phyloP scores from a whole-genome alignment of 306 rosid genomes.

The Fagus sylvatica region DNA sequence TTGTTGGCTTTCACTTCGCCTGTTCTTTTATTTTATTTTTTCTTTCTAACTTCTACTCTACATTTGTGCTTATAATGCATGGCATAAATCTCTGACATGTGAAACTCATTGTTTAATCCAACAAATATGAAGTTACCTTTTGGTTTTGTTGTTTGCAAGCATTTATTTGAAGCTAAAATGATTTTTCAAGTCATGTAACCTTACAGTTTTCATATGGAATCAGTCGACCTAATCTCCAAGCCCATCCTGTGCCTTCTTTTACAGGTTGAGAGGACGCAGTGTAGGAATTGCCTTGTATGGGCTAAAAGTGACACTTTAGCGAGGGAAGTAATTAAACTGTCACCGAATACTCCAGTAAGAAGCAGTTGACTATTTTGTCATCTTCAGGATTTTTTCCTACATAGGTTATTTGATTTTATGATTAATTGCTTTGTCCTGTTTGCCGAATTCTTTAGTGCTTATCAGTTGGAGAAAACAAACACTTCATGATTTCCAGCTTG shows the following conservation, averaged over 20 bases:
- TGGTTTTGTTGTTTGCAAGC: slow-evolving; percentile 3
- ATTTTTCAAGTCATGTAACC: slow-evolving; percentile 11
- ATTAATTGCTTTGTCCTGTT: background rate
- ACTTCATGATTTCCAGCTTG: background rate
- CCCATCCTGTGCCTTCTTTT: slow-evolving; percentile 4
- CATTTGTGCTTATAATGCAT: background rate
- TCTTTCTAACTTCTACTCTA: background rate
- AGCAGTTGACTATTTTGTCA: slow-evolving; percentile 1
- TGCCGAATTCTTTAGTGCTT: slow-evolving; percentile 5
- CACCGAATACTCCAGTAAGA: slow-evolving; percentile 62
- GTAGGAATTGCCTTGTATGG: slow-evolving; percentile 82
- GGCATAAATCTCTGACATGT: background rate
- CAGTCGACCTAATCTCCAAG: too few relatives aligned
- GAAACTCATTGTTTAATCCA: background rate
- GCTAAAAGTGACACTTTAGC: slow-evolving; percentile 82
- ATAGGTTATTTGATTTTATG: background rate
- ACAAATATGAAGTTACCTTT: background rate
- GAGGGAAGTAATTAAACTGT: slow-evolving; percentile 72
- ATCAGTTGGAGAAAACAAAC: slow-evolving; percentile 10
- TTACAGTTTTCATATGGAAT: slow-evolving; percentile 6
- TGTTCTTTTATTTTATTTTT: slow-evolving; percentile 5
- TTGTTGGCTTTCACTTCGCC: slow-evolving; percentile 10
- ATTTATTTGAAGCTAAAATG: background rate
- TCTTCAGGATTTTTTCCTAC: background rate
- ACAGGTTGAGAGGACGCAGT: slow-evolving; percentile 70